These are phyloP conservation scores for Chrysophaeum taylorii DNA, from an alignment of 352 stramenopile genomes.

Conservation along the genomic window DNA sequence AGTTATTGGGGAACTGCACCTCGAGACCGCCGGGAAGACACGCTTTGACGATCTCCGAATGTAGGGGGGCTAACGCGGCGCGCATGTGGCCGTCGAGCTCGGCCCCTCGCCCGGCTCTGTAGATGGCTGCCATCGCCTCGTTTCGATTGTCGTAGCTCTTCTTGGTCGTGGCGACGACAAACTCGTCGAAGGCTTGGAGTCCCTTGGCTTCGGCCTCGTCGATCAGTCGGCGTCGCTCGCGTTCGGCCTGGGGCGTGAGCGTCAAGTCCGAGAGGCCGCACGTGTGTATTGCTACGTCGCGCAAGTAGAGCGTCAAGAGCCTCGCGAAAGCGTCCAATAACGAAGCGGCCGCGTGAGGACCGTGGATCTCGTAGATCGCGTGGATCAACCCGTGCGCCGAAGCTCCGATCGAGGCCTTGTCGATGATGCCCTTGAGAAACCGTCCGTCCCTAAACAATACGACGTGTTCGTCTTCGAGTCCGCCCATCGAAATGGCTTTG, in stretches of 20 bases:
- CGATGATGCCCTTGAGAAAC: slow-evolving; percentile 88
- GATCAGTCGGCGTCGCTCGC: slow-evolving; percentile 73
- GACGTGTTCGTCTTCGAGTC: slow-evolving; percentile 90
- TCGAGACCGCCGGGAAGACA: slow-evolving; percentile 91
- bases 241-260: slow-evolving; percentile 81
- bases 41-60: slow-evolving; percentile 96
- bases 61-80: slow-evolving; percentile 61
- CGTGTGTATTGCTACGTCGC: slow-evolving; percentile 92
- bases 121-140: neutral
- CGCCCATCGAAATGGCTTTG: no score
- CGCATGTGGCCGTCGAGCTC: slow-evolving; percentile 65
- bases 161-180: no score
- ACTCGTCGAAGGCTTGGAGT: neutral
- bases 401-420: slow-evolving; percentile 97
- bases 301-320: slow-evolving; percentile 93
- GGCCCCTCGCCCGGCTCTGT: slow-evolving; percentile 20
- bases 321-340: slow-evolving; percentile 67
- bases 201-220: neutral
- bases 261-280: slow-evolving; percentile 97
- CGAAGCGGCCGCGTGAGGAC: slow-evolving; percentile 55
- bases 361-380: slow-evolving; percentile 85
- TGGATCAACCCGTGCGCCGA: slow-evolving; percentile 96
- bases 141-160: no score
- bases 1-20: slow-evolving; percentile 96
- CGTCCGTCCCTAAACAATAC: slow-evolving; percentile 90